phyloP scores from a whole-genome alignment of 306 rosid species.

The Delonix regia region DNA sequence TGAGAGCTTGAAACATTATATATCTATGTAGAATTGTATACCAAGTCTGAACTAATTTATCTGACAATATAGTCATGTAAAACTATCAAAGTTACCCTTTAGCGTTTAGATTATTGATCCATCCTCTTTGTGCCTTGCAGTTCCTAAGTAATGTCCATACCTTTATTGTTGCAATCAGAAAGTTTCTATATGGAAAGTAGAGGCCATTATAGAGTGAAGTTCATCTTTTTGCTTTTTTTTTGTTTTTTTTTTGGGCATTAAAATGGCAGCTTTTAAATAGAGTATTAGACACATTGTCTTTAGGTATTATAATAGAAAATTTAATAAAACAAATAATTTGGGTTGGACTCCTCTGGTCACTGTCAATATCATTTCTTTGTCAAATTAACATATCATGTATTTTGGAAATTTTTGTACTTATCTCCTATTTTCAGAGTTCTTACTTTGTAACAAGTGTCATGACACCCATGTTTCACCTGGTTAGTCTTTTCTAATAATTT shows the following conservation, averaged over 20 bases:
- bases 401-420: neutral
- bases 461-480: constrained; percentile 19
- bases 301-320: neutral
- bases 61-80: neutral
- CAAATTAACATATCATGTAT: neutral
- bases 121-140: neutral
- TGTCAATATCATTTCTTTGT: neutral
- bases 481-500: neutral
- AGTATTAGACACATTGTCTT: neutral
- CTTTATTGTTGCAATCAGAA: neutral
- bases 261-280: neutral
- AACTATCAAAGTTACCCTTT: neutral
- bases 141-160: neutral
- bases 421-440: neutral
- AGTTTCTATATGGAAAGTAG: neutral
- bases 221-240: neutral
- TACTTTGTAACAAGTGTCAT: constrained; percentile 13
- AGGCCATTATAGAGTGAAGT: neutral
- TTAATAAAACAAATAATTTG: neutral
- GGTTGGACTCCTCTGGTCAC: neutral
- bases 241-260: neutral
- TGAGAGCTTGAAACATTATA: neutral
- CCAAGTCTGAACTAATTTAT: neutral
- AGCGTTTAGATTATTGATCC: neutral
- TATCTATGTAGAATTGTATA: neutral